phyloP scores from a whole-genome alignment of 495 filamentous ascomycete species.

The Staphylotrichum longicolle region DNA sequence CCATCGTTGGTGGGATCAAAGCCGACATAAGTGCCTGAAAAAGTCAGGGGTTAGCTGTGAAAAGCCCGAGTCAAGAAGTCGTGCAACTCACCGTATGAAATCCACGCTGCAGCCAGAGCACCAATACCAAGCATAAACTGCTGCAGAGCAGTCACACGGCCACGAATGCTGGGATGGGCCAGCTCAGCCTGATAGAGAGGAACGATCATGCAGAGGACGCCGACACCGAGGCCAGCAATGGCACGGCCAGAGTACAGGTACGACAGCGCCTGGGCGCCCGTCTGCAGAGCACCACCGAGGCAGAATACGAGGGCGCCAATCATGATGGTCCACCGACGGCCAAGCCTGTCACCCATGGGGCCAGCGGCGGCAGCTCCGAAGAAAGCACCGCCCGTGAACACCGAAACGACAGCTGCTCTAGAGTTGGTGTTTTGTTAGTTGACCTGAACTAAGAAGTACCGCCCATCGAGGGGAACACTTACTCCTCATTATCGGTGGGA shows the following conservation, averaged over 20 bases:
- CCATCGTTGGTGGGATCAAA: constrained; percentile 11
- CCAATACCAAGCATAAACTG: constrained; percentile 18
- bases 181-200: constrained; percentile 18
- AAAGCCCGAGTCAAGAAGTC: not conserved
- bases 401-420: constrained; percentile 16
- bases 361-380: constrained; percentile 10
- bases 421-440: not conserved
- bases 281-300: constrained; percentile 16
- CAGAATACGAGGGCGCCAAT: constrained; percentile 13
- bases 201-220: constrained; percentile 12
- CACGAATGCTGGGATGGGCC: constrained; percentile 14
- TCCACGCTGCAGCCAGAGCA: constrained; percentile 15
- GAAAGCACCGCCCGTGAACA: constrained; percentile 17
- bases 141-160: constrained; percentile 14
- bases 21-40: constrained; percentile 11
- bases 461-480: not conserved
- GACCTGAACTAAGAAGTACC: too few relatives aligned
- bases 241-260: constrained; percentile 15
- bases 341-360: constrained; percentile 12
- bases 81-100: constrained; percentile 12
- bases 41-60: not conserved
- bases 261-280: constrained; percentile 11
- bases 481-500: constrained; percentile 9
- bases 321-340: constrained; percentile 16
- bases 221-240: constrained; percentile 13